Base-by-base conservation (phyloP, 2,329 filamentous ascomycete species). In the Polytolypa hystricis region DNA sequence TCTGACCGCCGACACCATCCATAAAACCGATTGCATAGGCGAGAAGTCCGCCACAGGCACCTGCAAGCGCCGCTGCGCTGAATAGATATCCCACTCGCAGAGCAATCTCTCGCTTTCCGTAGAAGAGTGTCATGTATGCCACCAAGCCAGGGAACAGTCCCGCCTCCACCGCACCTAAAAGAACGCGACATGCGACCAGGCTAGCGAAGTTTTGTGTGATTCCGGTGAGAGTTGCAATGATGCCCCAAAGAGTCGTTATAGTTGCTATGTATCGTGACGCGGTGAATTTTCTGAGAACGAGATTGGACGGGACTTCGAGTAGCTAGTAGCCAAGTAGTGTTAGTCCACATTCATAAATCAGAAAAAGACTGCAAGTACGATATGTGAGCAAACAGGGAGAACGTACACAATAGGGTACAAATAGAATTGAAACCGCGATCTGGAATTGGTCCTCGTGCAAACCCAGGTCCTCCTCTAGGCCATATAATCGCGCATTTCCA, bases 1-100 rank as follows among this genome's bases (percentile, higher is more conserved):
- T 62, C 48, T 77, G 65, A 1, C 79, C 81, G 0, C 62, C 59
- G 1, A 77, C 52, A 1, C 81, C 81, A 33, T 82, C 77, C 73
- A 87, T 76, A 49, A 79, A 74, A 0, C 79, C 79, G 42, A 86
- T 82, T 1, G 70, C 80, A 42, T 79, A 85, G 0, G 82, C 82
- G 11, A 87, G 63, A 10, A 87, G 60, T 0, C 83, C 83, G 4
- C 82, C 81, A 16, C 76, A 71, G 1, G 79, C 81, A 2, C 82
- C 82, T 0, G 81, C 79, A 3, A 84, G 64, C 1, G 82, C 81
- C 1, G 81, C 73, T 31, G 56, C 57, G 33, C 55, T 57, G 51
- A 85, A 84, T 0, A 86, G 67, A 47, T 83, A 84, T 2, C 78
- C 79, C 3, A 84, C 77, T 2, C 82, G 74, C 28, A 84, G 59